Percentiles rank a stretch among this genome's conserved stretches.
phyloP scores from a whole-genome alignment of 345 rosid species.

The Rhodamnia argentea region DNA sequence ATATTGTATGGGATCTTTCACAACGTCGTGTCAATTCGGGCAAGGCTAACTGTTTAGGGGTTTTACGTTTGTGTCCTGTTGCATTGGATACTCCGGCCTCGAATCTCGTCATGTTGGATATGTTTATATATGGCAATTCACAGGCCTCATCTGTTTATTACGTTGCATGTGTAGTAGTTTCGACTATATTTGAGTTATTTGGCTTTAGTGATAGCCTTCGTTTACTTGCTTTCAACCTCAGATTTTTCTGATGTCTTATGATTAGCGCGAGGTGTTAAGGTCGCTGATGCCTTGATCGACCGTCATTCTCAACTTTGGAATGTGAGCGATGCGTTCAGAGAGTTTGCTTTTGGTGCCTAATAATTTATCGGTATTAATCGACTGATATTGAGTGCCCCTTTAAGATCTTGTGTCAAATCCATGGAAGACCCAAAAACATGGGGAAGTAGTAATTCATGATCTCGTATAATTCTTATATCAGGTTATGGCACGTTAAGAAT shows the following conservation, averaged over 20 bases:
- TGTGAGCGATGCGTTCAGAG: background rate
- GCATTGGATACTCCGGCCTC: background rate
- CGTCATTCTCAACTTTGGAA: background rate
- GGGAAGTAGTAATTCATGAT: background rate
- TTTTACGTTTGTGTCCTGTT: background rate
- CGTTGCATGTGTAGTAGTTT: background rate
- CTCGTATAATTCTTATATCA: background rate
- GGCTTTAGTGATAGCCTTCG: background rate
- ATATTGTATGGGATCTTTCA: background rate
- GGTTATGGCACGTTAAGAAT: background rate
- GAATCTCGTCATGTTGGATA: background rate
- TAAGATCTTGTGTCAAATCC: background rate
- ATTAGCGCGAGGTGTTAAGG: background rate
- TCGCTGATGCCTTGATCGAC: background rate
- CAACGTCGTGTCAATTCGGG: background rate
- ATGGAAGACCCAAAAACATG: background rate
- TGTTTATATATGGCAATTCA: background rate
- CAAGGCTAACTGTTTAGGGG: background rate
- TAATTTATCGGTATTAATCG: background rate
- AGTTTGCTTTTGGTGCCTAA: background rate
- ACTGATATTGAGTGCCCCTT: background rate
- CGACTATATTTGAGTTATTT: background rate
- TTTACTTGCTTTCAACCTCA: background rate
- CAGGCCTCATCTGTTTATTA: background rate
- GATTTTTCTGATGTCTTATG: background rate